Percentiles rank a stretch among this genome's conserved stretches.
Conservation (phyloP, 768 basidiomycete genomes). For the Lepiota brunneoincarnata region DNA sequence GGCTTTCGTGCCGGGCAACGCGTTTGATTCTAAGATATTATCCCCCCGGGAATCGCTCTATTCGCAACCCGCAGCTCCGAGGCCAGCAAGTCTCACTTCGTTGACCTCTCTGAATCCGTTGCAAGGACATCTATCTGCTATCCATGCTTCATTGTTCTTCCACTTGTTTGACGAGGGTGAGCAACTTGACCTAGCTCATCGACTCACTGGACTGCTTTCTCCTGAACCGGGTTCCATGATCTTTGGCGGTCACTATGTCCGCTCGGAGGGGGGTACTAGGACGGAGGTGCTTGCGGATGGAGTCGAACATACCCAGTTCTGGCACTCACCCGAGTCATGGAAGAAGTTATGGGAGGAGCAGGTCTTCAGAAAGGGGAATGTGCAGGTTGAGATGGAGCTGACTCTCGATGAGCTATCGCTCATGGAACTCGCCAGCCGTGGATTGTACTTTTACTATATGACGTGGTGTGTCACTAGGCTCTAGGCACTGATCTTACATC, state of each 20-base stretch:
- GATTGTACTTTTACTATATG: not conserved
- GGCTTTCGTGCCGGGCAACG: conserved; percentile 54
- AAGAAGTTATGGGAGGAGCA: conserved; percentile 12
- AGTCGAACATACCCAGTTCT: conserved; percentile 1
- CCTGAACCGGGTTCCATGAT: conserved; percentile 30
- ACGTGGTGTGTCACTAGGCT: conserved; percentile 4
- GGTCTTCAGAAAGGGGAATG: conserved; percentile 12
- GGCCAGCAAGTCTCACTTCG: not conserved
- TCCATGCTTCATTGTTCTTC: conserved; percentile 36
- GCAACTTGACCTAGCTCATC: conserved; percentile 27
- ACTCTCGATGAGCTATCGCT: not conserved
- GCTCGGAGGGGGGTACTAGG: conserved; percentile 14
- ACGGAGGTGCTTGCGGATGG: conserved; percentile 13
- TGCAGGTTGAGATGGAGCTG: conserved; percentile 6
- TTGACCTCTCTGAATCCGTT: conserved; percentile 1
- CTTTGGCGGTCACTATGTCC: conserved; percentile 34
- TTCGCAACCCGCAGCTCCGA: not conserved
- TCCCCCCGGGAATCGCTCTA: conserved; percentile 24
- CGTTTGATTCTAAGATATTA: conserved; percentile 44
- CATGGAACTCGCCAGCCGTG: not conserved
- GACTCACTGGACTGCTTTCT: conserved; percentile 27
- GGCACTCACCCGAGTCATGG: conserved; percentile 15
- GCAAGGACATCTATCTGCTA: conserved; percentile 44
- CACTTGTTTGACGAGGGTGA: conserved; percentile 31
- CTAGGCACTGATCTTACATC: not conserved